Evolutionary conservation across 2,329 filamentous ascomycete genomes (phyloP), one percentile per base, ranked within the genome.

Genomic region (Lecanicillium sp.): DNA sequence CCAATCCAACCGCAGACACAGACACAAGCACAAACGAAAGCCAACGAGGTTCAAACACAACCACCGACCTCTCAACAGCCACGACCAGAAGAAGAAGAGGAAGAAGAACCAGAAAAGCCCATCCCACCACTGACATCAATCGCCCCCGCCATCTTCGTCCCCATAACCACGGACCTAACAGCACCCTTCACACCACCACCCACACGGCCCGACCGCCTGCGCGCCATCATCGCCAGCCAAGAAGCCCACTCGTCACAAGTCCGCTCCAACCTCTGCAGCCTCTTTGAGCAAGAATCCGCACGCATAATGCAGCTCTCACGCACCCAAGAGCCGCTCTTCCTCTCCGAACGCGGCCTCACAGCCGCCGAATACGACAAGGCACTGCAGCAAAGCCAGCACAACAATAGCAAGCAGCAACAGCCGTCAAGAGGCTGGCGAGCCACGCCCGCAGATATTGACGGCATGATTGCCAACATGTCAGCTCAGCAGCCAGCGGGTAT

Each of bases 91-190:
- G 13, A 17, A 17, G 25, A 17, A 35, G 25, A 7, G 13, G 9
- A 27, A 4, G 17, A 19, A 13, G 44, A 28, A 29, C 40, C 20
- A 43, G 48, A 33, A 45, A 40, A 12, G 14, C 25, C 42, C 18
- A 44, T 50, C 35, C 52, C 50, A 4, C 25, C 19, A 0, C 48
- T 61, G 27, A 42, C 29, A 12, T 40, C 45, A 38, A 46, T 57
- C 41, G 42, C 49, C 4, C 47, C 53, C 5, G 47, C 53, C 41
- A 57, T 65, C 33, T 65, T 63, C 46, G 52, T 57, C 18, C 56
- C 59, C 18, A 48, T 64, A 13, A 32, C 41, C 5, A 38, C 44
- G 8, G 45, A 51, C 30, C 47, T 55, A 35, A 43, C 48, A 31
- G 40, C 42, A 3, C 43, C 48, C 15, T 45, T 46, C 29, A 25